Conservation (phyloP, 495 filamentous ascomycete genomes). For the Podospora didyma region DNA sequence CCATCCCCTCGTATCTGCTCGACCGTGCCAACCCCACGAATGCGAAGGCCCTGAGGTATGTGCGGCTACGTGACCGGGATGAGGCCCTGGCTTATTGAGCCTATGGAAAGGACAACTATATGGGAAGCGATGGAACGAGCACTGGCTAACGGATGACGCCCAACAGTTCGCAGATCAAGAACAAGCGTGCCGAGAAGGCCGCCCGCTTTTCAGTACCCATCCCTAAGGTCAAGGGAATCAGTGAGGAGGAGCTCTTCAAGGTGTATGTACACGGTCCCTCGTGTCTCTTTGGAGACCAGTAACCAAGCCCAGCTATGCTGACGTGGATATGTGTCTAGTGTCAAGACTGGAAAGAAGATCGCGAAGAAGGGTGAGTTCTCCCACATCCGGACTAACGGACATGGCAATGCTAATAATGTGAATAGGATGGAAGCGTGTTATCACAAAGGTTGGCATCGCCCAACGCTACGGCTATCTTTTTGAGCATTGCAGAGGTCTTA, state of each 20-base stretch:
- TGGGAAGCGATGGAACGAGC: not conserved
- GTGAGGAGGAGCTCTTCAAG: slow-evolving; percentile 98
- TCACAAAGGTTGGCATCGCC: slow-evolving; percentile 53
- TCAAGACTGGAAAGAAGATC: slow-evolving; percentile 79
- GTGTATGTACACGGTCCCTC: slow-evolving; percentile 40
- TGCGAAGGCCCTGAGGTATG: slow-evolving; percentile 77
- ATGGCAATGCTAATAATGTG: slow-evolving; percentile 6
- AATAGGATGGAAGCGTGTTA: slow-evolving; percentile 79
- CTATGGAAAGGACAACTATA: not conserved
- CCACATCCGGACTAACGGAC: not conserved
- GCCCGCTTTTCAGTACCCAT: slow-evolving; percentile 94
- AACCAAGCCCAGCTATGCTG: not conserved
- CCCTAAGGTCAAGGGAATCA: slow-evolving; percentile 90
- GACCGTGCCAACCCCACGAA: slow-evolving; percentile 80
- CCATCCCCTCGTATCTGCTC: slow-evolving; percentile 83
- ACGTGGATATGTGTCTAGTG: slow-evolving; percentile 20
- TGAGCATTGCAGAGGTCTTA: not conserved
- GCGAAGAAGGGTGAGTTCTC: slow-evolving; percentile 49
- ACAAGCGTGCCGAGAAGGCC: slow-evolving; percentile 74
- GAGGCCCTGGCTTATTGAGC: not conserved
- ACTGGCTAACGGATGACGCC: not conserved
- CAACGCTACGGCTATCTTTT: not conserved
- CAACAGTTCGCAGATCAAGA: slow-evolving; percentile 29
- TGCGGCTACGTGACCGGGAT: slow-evolving; percentile 29
- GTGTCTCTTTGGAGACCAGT: not conserved